A percentile compares a stretch with the other conserved stretches of the same genome.
phyloP scores from a whole-genome alignment of 73 alveolate genomes.

The Uronychia setigera region DNA sequence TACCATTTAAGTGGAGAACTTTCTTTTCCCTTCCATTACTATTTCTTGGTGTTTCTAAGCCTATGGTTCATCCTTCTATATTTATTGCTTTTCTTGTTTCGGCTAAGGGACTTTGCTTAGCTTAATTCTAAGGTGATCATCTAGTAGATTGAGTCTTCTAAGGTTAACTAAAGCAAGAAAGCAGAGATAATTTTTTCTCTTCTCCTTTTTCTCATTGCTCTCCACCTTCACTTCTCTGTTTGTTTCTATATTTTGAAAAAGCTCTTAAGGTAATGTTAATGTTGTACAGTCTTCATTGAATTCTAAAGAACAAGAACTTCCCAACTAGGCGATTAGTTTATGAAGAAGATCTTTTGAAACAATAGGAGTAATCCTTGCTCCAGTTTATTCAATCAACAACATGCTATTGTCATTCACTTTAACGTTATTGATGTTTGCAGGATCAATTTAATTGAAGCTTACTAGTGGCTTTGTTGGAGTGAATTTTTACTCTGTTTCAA shows the following conservation, averaged over 20 bases:
- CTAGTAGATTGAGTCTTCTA: background rate
- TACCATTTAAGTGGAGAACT: no score
- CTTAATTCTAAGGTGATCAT: background rate
- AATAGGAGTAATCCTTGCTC: constrained; percentile 8
- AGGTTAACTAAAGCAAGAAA: background rate
- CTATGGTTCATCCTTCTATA: no score
- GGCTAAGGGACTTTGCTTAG: no score
- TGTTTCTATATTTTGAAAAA: background rate
- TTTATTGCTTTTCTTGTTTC: no score
- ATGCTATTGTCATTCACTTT: background rate
- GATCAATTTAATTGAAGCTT: background rate
- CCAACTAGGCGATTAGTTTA: background rate
- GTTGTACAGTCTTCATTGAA: background rate
- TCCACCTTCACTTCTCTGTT: background rate
- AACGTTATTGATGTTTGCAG: background rate
- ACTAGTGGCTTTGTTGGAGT: background rate
- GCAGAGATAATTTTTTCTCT: background rate
- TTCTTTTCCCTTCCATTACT: no score
- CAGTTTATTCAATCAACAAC: background rate
- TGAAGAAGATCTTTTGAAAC: constrained; percentile 3
- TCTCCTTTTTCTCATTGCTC: background rate
- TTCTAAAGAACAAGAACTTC: background rate
- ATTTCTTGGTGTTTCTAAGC: no score
- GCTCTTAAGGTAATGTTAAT: background rate
- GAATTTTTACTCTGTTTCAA: background rate